These are phyloP conservation scores for Scolecobasidium constrictum DNA, from an alignment of 2,329 filamentous ascomycete genomes.

Conservation along the genomic window DNA sequence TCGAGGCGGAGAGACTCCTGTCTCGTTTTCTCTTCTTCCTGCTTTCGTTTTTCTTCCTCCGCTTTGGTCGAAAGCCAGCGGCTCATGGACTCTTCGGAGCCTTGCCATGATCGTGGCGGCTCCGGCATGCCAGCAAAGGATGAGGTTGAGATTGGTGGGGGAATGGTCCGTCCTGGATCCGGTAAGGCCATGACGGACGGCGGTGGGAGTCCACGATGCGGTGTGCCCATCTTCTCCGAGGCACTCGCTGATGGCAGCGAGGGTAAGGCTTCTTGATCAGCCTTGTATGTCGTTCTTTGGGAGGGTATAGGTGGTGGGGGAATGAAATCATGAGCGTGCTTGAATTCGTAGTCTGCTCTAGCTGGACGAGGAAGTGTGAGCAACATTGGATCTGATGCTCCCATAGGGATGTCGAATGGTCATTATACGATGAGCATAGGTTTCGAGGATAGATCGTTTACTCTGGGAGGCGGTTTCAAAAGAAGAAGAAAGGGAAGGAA, in stretches of 20 bases:
- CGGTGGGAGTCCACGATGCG: slow-evolving; percentile 42
- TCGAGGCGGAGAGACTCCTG: slow-evolving; percentile 39
- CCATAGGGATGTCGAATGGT: slow-evolving; percentile 1
- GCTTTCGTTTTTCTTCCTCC: slow-evolving; percentile 40
- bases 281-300: slow-evolving; percentile 5
- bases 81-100: slow-evolving; percentile 40
- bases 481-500: slow-evolving; percentile 3
- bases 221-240: slow-evolving; percentile 32
- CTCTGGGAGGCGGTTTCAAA: neutral
- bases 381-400: slow-evolving; percentile 7
- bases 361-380: slow-evolving; percentile 10
- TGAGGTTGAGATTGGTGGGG: slow-evolving; percentile 19
- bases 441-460: neutral
- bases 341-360: slow-evolving; percentile 8
- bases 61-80: slow-evolving; percentile 40
- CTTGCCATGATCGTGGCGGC: slow-evolving; percentile 36
- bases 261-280: slow-evolving; percentile 8
- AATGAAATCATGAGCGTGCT: slow-evolving; percentile 9
- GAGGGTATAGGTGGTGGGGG: neutral
- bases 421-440: neutral
- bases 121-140: slow-evolving; percentile 30
- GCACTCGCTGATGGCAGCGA: slow-evolving; percentile 3
- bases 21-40: slow-evolving; percentile 42
- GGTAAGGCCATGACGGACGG: slow-evolving; percentile 42
- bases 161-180: slow-evolving; percentile 31